Evolutionary conservation across 305 asterid genomes (phyloP), one percentile per base, ranked within the genome.

Genomic region (Salvia sclarea): DNA sequence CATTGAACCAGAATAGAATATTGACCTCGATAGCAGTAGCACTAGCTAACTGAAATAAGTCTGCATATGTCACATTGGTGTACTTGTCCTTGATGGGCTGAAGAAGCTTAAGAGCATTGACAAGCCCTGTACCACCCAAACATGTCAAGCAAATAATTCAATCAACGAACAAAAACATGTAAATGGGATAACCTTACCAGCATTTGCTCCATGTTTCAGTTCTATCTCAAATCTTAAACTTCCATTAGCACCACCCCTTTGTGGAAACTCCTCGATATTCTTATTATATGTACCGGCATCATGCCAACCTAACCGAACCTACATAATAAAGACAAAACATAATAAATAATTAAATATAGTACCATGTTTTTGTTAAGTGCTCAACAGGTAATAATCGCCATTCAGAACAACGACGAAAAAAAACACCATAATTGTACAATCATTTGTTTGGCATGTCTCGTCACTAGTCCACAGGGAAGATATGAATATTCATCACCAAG

Each of bases 251-350:
- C 98, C 98, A 70, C 97, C 98, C 73, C 96, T 79, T 70, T 73
- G 77, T 52, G 97, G 98, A 95, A 95, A 93, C 57, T 93, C 98
- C 78, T 78, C 85, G 68, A 93, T 88, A 67, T 83, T 84, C 82
- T 88, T 87, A 81, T 93, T 87, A 71, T 88, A 90, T 31, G 98
- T 90, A 75, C 98, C 97, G 37, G 98, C 88, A 82, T 93, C 97
- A 79, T 93, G 98, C 98, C 98, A 93, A 43, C 97, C 98, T 69
- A 91, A 74, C 18, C 97, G 96, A 61, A 93, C 95, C 98, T 93
- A 74, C 69, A 47, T 33, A 58, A 70, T 37, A 30, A 50, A 58
- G 61, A 43, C 16, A 9, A 41, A 41, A 18, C 17, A 47, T 30
- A 38, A 11, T 41, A 14, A 44, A 3, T 61, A 33, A n/a, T n/a